Conservation (phyloP, 1,139 yeast genomes). For the Pichia sp. region DNA sequence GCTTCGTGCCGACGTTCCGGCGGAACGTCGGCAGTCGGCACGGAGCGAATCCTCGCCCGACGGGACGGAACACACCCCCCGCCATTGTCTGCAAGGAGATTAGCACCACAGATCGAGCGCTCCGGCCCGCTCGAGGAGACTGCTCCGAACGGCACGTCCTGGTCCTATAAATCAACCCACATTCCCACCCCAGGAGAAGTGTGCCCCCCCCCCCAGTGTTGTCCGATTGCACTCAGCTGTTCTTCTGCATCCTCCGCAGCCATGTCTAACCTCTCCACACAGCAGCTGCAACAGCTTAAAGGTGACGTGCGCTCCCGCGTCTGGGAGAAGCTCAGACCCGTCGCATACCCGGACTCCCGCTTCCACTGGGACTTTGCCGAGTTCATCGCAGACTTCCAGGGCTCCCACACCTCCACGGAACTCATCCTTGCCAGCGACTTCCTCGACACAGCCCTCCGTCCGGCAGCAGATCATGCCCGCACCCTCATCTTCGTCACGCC, state of each 20-base stretch:
- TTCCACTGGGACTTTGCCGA: conserved; percentile 31
- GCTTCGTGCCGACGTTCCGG: too few relatives aligned
- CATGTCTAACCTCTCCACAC: conserved; percentile 4
- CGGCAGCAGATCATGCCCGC: background rate
- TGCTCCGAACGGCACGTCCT: too few relatives aligned
- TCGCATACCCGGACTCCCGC: conserved; percentile 30
- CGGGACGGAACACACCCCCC: too few relatives aligned
- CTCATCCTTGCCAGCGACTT: conserved; percentile 16
- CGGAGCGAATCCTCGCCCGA: too few relatives aligned
- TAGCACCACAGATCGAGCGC: too few relatives aligned
- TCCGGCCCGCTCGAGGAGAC: too few relatives aligned
- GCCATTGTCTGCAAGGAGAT: too few relatives aligned
- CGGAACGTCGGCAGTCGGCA: too few relatives aligned
- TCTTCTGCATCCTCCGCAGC: background rate
- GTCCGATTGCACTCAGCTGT: too few relatives aligned
- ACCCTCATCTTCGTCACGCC: conserved; percentile 28
- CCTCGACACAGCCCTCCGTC: conserved; percentile 15
- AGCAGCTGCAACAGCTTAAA: conserved; percentile 22
- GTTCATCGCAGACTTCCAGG: conserved; percentile 31
- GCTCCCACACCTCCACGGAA: conserved; percentile 24
- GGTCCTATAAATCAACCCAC: too few relatives aligned
- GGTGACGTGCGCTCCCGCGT: conserved; percentile 27
- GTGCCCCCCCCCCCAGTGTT: too few relatives aligned
- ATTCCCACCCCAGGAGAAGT: too few relatives aligned
- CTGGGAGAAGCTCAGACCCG: conserved; percentile 29